phyloP scores from a whole-genome alignment of 495 filamentous ascomycete genomes.

The Pyronema omphalodes region DNA sequence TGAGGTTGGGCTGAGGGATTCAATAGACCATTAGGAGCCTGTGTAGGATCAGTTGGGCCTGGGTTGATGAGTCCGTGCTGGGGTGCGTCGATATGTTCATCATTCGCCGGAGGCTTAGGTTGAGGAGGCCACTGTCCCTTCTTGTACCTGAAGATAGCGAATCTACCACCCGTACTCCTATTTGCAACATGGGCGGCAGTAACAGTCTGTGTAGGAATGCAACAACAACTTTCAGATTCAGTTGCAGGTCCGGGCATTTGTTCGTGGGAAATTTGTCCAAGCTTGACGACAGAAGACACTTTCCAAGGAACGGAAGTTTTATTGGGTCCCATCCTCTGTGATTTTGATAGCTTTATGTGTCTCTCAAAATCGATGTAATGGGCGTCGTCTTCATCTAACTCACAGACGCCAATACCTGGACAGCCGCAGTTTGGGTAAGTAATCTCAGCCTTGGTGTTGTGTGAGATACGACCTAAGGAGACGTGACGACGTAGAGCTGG shows the following conservation, averaged over 20 bases:
- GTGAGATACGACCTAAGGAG: background rate
- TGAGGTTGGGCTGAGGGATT: background rate
- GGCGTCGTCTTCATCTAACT: background rate
- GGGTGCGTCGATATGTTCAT: background rate
- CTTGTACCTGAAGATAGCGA: conserved; percentile 48
- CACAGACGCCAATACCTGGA: background rate
- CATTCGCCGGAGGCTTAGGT: background rate
- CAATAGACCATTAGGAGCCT: background rate
- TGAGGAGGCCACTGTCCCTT: conserved; percentile 21
- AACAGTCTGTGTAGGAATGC: background rate
- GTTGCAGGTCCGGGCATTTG: background rate
- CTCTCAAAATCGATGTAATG: no score
- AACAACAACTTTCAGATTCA: background rate
- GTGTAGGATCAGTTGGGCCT: no score
- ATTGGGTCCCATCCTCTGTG: no score
- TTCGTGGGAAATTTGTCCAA: background rate
- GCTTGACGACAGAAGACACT: conserved; percentile 1
- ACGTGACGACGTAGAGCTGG: background rate
- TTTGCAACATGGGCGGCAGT: conserved; percentile 32
- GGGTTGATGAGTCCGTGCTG: background rate
- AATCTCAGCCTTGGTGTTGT: background rate
- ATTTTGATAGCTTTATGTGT: no score
- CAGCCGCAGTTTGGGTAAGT: background rate
- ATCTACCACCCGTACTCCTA: conserved; percentile 43
- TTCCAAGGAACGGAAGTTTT: background rate